Percentiles rank a stretch among this genome's conserved stretches.
These are phyloP conservation scores for Penicillium glabrum DNA, from an alignment of 2,329 filamentous ascomycete species.

Conservation along the genomic window DNA sequence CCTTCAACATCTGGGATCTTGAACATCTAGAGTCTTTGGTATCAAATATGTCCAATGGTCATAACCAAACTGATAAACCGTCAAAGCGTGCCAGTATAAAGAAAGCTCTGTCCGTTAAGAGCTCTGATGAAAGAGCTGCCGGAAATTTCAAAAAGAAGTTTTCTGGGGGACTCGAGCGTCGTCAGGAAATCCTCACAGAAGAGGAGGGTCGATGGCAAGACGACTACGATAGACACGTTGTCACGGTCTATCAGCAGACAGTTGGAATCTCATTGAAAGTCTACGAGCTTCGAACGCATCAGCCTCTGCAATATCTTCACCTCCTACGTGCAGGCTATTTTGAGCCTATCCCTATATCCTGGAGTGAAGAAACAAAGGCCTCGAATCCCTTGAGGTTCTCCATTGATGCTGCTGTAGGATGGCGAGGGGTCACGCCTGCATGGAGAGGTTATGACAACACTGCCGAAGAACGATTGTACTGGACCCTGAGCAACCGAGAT, in stretches of 20 bases:
- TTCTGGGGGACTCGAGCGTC: conserved; percentile 27
- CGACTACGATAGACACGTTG: conserved; percentile 39
- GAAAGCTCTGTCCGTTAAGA: conserved; percentile 38
- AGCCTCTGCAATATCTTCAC: conserved; percentile 45
- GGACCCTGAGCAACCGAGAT: conserved; percentile 47
- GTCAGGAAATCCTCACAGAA: conserved; percentile 42
- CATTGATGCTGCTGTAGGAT: conserved; percentile 45
- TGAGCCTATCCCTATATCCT: conserved; percentile 49
- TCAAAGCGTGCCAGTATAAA: conserved; percentile 37
- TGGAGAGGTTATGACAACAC: conserved; percentile 51
- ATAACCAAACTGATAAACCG: conserved; percentile 14
- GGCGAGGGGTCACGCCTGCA: conserved; percentile 47
- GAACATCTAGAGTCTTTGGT: neutral
- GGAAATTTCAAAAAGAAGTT: conserved; percentile 22
- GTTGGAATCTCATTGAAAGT: conserved; percentile 44
- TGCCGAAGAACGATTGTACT: conserved; percentile 51
- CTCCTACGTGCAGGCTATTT: conserved; percentile 51
- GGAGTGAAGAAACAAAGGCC: conserved; percentile 35
- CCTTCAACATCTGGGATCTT: conserved; percentile 1
- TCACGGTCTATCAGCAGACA: conserved; percentile 42
- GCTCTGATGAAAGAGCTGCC: conserved; percentile 21
- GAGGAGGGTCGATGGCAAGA: conserved; percentile 48
- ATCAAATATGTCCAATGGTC: neutral
- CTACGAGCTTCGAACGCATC: conserved; percentile 35
- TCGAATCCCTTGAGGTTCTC: conserved; percentile 48